Conservation (phyloP, 148 eudicot genomes). For the Amaranthus cruentus region DNA sequence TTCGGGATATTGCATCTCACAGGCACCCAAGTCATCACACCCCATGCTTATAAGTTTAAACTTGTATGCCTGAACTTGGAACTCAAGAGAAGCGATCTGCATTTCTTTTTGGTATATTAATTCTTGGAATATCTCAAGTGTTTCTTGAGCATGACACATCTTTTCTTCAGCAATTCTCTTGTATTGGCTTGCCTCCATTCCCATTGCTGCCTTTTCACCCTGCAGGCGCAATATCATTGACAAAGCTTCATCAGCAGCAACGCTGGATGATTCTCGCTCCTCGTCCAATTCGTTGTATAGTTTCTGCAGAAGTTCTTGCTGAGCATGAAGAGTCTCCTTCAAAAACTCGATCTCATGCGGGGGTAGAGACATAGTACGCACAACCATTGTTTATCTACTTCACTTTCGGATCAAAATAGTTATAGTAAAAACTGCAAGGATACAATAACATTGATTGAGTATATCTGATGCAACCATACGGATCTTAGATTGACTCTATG, state of each 20-base stretch:
- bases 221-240: constrained; percentile 85
- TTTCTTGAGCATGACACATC: constrained; percentile 73
- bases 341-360: constrained; percentile 37
- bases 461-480: not conserved
- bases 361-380: constrained; percentile 22
- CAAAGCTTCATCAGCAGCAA: constrained; percentile 81
- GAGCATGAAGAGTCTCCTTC: constrained; percentile 65
- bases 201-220: constrained; percentile 81
- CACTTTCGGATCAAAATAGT: constrained; percentile 4
- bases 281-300: constrained; percentile 83
- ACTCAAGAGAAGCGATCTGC: constrained; percentile 78
- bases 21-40: constrained; percentile 38
- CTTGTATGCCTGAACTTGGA: constrained; percentile 76
- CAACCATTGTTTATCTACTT: constrained; percentile 29
- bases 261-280: constrained; percentile 80
- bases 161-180: constrained; percentile 91
- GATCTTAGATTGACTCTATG: no score
- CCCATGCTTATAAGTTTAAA: constrained; percentile 70
- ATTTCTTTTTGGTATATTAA: constrained; percentile 79
- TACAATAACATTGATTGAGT: not conserved
- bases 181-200: constrained; percentile 88
- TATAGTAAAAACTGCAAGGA: constrained; percentile 1
- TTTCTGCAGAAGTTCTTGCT: constrained; percentile 71
- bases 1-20: constrained; percentile 54
- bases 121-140: constrained; percentile 62